phyloP scores from a whole-genome alignment of 768 basidiomycete genomes.

The Trametes meyenii region DNA sequence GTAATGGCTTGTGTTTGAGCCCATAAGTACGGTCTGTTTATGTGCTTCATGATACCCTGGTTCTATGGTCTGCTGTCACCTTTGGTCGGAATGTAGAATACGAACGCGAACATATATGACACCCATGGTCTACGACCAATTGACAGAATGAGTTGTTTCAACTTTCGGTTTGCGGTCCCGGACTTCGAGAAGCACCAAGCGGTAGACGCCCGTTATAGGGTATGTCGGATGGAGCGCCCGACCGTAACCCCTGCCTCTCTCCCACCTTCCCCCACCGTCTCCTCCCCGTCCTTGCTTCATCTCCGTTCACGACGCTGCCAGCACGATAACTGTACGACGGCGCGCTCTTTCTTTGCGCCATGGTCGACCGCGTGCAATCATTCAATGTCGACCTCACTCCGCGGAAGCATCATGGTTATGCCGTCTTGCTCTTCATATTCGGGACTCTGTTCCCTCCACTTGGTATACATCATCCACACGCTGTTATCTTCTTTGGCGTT shows the following conservation, averaged over 20 bases:
- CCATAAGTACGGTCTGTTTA: too few relatives aligned
- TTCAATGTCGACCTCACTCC: slow-evolving; percentile 65
- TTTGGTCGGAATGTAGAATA: too few relatives aligned
- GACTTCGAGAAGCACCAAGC: neutral
- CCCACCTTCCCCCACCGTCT: neutral
- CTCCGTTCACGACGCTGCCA: neutral
- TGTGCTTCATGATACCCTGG: too few relatives aligned
- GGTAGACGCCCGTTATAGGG: slow-evolving; percentile 12
- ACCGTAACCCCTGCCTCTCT: neutral
- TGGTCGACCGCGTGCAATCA: slow-evolving; percentile 16
- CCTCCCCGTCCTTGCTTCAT: neutral
- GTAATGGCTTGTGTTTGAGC: too few relatives aligned
- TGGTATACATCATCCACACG: slow-evolving; percentile 50
- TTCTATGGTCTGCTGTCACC: too few relatives aligned
- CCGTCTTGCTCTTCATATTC: slow-evolving; percentile 78
- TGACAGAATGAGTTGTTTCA: too few relatives aligned
- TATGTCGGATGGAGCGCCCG: neutral
- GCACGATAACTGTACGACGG: neutral
- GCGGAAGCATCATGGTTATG: slow-evolving; percentile 78
- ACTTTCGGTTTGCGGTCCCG: too few relatives aligned
- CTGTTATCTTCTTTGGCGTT: neutral
- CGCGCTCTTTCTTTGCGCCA: neutral
- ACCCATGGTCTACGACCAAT: too few relatives aligned
- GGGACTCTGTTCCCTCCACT: slow-evolving; percentile 93
- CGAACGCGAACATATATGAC: too few relatives aligned